Base-by-base conservation (phyloP, 2,329 filamentous ascomycete species). In the Fusarium sarcochroum region DNA sequence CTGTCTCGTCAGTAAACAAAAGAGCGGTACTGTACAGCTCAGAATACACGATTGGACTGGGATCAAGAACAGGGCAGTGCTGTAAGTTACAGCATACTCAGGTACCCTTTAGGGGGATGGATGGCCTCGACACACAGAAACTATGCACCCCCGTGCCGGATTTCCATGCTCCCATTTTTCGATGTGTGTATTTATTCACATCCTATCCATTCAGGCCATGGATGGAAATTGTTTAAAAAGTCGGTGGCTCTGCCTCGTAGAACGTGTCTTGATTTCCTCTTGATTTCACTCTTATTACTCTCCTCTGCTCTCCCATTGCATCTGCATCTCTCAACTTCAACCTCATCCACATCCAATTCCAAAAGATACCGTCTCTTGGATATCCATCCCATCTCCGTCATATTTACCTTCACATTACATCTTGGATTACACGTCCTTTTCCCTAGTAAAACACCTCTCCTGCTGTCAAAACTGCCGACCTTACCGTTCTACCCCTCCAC, bases 171-270 rank as follows among this genome's bases (percentile, higher is more conserved):
- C 62, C 37, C 55, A 50, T 58, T 52, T 52, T 46, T 50, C 45
- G 37, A 58, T 41, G 40, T 37, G 46, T 62, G 47, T 53, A 58
- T 60, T 69, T 47, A 56, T 62, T 60, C 58, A 63, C 34, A 20
- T 57, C 18, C 37, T 30, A 18, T 46, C 14, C 9, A 15, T 42
- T 27, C 35, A 14, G 20, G 27, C n/a, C 23, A 57, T 42, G 44
- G 23, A 23, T 56, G 40, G n/a, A 34, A 52, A 48, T 63, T 13
- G 25, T 63, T 70, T 69, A 69, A 63, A 69, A 69, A 63, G 66
- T 63, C 66, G 62, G 50, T 63, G 56, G 41, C 67, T 68, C 67
- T 54, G 44, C 63, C 52, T 56, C 42, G 30, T 7, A 21, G 30
- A 15, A 17, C 18, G 17, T 56, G 38, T 20, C 25, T 53, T 44